Percentiles rank a stretch among this genome's conserved stretches.
Conservation (phyloP, 805 yeast species). For the Ogataea corticis region DNA sequence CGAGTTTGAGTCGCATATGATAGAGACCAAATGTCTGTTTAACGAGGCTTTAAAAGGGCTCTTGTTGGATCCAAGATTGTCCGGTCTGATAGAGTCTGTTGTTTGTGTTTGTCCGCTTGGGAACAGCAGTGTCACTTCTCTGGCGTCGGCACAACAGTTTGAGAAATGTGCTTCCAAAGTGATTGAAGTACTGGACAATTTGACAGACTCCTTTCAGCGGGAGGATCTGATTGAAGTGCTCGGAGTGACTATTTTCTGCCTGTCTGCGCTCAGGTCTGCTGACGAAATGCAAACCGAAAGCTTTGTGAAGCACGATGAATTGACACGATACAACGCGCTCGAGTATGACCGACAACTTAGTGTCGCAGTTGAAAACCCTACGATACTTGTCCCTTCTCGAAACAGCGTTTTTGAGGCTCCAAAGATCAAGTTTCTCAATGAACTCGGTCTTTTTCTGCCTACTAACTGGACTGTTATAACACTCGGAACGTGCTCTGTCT, state of each 20-base stretch:
- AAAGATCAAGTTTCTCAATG: neutral
- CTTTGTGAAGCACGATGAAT: conserved; percentile 26
- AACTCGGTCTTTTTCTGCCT: conserved; percentile 37
- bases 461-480: conserved; percentile 57
- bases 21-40: conserved; percentile 25
- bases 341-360: conserved; percentile 29
- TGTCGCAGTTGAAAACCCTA: conserved; percentile 16
- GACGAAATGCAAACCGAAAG: conserved; percentile 20
- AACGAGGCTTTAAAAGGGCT: conserved; percentile 33
- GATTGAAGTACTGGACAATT: neutral
- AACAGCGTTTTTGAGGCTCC: neutral
- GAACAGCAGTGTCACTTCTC: too few relatives aligned
- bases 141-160: too few relatives aligned
- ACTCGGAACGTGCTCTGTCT: conserved; percentile 56
- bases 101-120: conserved; percentile 38
- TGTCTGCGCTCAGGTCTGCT: conserved; percentile 25
- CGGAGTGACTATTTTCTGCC: conserved; percentile 22
- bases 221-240: conserved; percentile 19
- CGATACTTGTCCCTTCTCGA: conserved; percentile 19
- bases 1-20: conserved; percentile 4
- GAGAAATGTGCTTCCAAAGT: conserved; percentile 1
- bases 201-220: conserved; percentile 9
- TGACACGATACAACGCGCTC: conserved; percentile 28
- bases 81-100: conserved; percentile 51
- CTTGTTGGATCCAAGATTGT: conserved; percentile 48